phyloP scores from a whole-genome alignment of 345 rosid species.

The Reutealis trisperma region DNA sequence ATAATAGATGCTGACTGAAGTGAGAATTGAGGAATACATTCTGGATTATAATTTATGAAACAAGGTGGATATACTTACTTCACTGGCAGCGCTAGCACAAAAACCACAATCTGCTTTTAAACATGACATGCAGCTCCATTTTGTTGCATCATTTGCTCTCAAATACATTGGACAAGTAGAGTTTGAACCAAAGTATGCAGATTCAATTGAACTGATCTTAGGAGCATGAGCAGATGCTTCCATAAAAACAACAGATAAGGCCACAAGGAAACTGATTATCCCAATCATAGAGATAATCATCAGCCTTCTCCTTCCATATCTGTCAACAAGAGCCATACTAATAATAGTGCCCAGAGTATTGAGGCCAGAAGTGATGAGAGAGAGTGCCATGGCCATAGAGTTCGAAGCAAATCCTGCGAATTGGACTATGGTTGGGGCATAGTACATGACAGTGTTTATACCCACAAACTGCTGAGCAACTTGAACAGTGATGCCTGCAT shows the following conservation, averaged over 20 bases:
- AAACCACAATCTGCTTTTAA: conserved; percentile 61
- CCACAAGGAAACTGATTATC: conserved; percentile 58
- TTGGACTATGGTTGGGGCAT: conserved; percentile 86
- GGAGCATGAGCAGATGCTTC: conserved; percentile 69
- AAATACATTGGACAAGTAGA: conserved; percentile 55
- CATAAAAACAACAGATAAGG: conserved; percentile 54
- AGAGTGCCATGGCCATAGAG: conserved; percentile 73
- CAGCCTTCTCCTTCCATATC: conserved; percentile 76
- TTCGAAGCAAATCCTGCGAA: conserved; percentile 92
- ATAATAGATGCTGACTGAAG: background rate
- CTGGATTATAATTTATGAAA: background rate
- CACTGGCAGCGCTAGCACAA: conserved; percentile 43
- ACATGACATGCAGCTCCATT: conserved; percentile 84
- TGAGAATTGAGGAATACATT: too few relatives aligned
- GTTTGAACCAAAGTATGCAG: conserved; percentile 53
- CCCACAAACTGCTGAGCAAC: conserved; percentile 95
- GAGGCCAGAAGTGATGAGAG: conserved; percentile 80
- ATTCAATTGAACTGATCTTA: conserved; percentile 29
- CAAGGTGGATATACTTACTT: conserved; percentile 29
- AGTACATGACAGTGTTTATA: conserved; percentile 94
- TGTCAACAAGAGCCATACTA: conserved; percentile 78
- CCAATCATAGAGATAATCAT: conserved; percentile 85
- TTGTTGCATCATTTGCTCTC: conserved; percentile 24
- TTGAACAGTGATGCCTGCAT: conserved; percentile 84
- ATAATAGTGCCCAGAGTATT: conserved; percentile 73